A percentile compares a stretch with the other conserved stretches of the same genome.
phyloP scores from a whole-genome alignment of 805 yeast species.

The Tanozyma kutaoensis region DNA sequence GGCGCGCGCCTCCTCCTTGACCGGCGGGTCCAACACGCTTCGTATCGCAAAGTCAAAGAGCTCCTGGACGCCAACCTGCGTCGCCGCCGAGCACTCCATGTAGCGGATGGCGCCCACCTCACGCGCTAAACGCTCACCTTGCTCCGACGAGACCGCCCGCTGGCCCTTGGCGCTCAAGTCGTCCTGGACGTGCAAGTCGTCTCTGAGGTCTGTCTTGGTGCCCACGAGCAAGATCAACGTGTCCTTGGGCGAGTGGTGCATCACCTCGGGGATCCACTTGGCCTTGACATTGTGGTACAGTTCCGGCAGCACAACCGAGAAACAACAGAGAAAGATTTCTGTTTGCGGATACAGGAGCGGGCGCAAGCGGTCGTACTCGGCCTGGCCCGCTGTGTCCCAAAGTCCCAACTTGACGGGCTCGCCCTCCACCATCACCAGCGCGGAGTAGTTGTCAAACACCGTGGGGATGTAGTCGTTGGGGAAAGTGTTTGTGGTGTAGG shows the following conservation, averaged over 20 bases:
- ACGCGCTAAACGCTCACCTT: slow-evolving; percentile 55
- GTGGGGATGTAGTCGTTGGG: slow-evolving; percentile 93
- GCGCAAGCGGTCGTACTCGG: slow-evolving; percentile 79
- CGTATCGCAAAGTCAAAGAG: slow-evolving; percentile 76
- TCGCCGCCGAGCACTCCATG: slow-evolving; percentile 83
- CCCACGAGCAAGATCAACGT: slow-evolving; percentile 66
- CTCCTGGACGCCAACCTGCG: slow-evolving; percentile 75
- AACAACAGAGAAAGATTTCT: slow-evolving; percentile 76
- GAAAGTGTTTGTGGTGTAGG: slow-evolving; percentile 85
- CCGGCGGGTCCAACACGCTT: slow-evolving; percentile 46
- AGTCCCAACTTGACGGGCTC: slow-evolving; percentile 75
- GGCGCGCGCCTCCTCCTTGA: slow-evolving; percentile 3
- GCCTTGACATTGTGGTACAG: slow-evolving; percentile 70
- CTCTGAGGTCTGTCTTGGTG: slow-evolving; percentile 79
- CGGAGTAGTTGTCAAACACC: slow-evolving; percentile 84
- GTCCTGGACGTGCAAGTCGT: slow-evolving; percentile 62
- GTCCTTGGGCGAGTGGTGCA: slow-evolving; percentile 68
- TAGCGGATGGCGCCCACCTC: slow-evolving; percentile 64
- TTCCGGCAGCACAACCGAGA: slow-evolving; percentile 69
- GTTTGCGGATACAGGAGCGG: slow-evolving; percentile 90
- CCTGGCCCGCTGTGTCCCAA: slow-evolving; percentile 96
- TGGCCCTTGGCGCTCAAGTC: slow-evolving; percentile 50
- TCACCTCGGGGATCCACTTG: slow-evolving; percentile 71
- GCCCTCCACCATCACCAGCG: slow-evolving; percentile 70
- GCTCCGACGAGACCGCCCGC: slow-evolving; percentile 46